Percentiles rank a stretch among this genome's conserved stretches.
phyloP scores from a whole-genome alignment of 2,329 filamentous ascomycete species.

The Leptographium galeiforme region DNA sequence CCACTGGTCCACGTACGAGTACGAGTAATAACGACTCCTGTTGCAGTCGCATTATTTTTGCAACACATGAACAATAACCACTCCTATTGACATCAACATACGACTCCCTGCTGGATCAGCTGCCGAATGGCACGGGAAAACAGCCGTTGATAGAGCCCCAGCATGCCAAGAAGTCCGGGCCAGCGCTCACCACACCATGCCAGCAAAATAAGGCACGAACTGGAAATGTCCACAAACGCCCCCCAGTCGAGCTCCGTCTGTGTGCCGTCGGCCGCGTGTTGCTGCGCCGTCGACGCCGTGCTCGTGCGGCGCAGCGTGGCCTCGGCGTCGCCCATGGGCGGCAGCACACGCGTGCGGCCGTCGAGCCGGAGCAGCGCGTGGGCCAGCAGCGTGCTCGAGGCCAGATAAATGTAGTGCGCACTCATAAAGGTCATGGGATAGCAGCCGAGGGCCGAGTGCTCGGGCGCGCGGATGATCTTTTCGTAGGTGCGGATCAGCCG shows the following conservation, averaged over 20 bases:
- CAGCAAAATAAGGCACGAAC: constrained; percentile 8
- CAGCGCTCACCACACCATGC: constrained; percentile 11
- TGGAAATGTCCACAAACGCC: constrained; percentile 7
- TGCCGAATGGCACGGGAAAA: constrained; percentile 4
- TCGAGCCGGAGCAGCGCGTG: constrained; percentile 17
- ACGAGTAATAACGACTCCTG: too few relatives aligned
- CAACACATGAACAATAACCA: too few relatives aligned
- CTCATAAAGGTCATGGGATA: constrained; percentile 19
- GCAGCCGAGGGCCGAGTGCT: constrained; percentile 14
- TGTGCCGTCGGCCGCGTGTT: not conserved
- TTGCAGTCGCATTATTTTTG: too few relatives aligned
- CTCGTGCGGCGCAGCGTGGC: not conserved
- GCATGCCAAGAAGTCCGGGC: constrained; percentile 9
- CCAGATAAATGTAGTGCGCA: constrained; percentile 19
- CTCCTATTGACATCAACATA: too few relatives aligned
- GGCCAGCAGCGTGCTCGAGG: constrained; percentile 17
- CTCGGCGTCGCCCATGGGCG: constrained; percentile 6
- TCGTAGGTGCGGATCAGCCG: constrained; percentile 17
- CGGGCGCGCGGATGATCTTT: constrained; percentile 17
- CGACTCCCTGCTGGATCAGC: constrained; percentile 4
- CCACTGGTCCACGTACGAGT: too few relatives aligned
- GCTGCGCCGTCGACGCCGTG: not conserved
- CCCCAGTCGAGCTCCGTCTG: constrained; percentile 8
- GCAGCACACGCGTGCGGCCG: constrained; percentile 13
- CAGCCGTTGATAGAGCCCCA: constrained; percentile 7